Percentiles rank a stretch among this genome's conserved stretches.
phyloP scores from a whole-genome alignment of 139 green algal species.

The Tetraselmis chui region DNA sequence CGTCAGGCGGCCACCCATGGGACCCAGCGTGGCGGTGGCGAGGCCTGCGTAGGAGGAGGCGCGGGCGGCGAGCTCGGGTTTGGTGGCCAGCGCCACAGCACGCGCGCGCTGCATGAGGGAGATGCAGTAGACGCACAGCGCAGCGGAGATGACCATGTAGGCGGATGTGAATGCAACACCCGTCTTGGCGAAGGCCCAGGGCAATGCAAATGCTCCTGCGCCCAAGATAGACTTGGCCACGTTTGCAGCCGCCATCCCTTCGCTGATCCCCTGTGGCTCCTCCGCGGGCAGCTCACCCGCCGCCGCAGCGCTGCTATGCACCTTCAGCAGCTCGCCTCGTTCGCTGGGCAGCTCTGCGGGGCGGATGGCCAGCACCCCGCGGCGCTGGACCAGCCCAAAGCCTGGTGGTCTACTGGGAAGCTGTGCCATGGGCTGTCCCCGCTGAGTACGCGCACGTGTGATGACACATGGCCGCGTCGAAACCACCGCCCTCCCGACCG shows the following conservation, averaged over 20 bases:
- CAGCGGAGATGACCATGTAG: conserved; percentile 4
- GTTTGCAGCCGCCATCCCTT: conserved; percentile 15
- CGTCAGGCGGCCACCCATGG: conserved; percentile 3
- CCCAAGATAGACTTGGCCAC: conserved; percentile 27
- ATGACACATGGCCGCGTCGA: too few species aligned
- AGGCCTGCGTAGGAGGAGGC: conserved; percentile 14
- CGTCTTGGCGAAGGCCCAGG: conserved; percentile 26
- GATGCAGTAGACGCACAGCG: conserved; percentile 16
- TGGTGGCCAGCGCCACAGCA: conserved; percentile 5
- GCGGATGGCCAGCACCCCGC: too few species aligned
- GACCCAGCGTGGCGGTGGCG: conserved; percentile 7
- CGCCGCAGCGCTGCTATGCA: background rate
- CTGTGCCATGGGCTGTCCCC: too few species aligned
- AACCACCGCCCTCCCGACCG: too few species aligned
- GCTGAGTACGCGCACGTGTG: too few species aligned
- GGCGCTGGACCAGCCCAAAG: too few species aligned
- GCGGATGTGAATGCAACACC: conserved; percentile 10
- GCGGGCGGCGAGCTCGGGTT: background rate
- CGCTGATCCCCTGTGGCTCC: background rate
- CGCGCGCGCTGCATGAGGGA: conserved; percentile 13
- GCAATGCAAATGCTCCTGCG: conserved; percentile 26
- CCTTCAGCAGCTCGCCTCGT: background rate
- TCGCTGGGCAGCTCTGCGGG: too few species aligned
- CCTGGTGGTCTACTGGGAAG: too few species aligned
- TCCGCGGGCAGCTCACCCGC: background rate